Percentiles rank a stretch among this genome's conserved stretches.
Conservation (phyloP, 2,329 filamentous ascomycete genomes). For the Juglanconis oblonga region DNA sequence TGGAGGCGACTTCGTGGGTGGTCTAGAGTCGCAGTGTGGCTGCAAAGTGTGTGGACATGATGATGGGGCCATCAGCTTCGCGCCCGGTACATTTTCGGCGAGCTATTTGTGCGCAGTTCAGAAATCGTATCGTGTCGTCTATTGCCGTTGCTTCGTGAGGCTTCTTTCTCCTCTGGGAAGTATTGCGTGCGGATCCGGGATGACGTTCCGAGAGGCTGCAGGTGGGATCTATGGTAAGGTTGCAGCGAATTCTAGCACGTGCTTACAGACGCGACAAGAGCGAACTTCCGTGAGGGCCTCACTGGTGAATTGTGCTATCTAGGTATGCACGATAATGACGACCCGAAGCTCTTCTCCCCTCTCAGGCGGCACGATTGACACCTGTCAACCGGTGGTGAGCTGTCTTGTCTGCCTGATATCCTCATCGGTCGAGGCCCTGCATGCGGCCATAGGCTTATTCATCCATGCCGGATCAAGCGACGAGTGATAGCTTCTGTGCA, state of each 20-base stretch:
- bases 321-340: constrained; percentile 8
- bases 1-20: too few relatives aligned
- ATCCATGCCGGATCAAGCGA: neutral
- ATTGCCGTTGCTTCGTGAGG: too few relatives aligned
- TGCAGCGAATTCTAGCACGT: neutral
- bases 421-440: neutral
- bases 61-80: too few relatives aligned
- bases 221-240: neutral
- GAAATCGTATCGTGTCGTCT: too few relatives aligned
- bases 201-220: neutral
- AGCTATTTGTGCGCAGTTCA: too few relatives aligned
- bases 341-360: neutral
- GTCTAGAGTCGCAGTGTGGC: too few relatives aligned
- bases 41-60: too few relatives aligned
- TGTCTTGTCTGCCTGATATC: neutral
- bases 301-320: constrained; percentile 1
- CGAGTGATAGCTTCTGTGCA: neutral
- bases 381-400: too few relatives aligned
- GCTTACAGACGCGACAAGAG: too few relatives aligned
- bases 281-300: neutral
- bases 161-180: too few relatives aligned
- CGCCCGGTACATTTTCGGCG: too few relatives aligned
- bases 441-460: neutral
- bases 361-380: neutral
- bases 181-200: too few relatives aligned